Evolutionary conservation across 177 flowering plant genomes (phyloP), one percentile per base, ranked within the genome.

Genomic region (Vitis hybrid): DNA sequence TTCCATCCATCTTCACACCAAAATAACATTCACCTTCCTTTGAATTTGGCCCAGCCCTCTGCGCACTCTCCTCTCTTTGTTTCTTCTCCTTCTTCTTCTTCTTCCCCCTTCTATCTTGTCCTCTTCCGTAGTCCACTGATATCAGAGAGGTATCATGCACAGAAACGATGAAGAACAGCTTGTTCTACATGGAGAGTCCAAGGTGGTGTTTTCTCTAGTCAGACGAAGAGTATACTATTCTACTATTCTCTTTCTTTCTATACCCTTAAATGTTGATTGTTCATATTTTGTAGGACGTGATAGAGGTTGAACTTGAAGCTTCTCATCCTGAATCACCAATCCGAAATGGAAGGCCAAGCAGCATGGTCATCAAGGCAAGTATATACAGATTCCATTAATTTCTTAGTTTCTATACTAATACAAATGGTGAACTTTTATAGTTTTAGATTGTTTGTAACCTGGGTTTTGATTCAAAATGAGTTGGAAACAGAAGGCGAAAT

Each of bases 361-460:
- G 91, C 69, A 88, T 88, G 91, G 84, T 88, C 32, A 62, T 88
- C 1, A 84, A 86, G 88, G 91, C 79, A 76, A 74, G 4, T 52
- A 40, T 16, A 52, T 52, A 57, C 10, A 32, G 21, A 15, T 16
- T 6, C 11, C 19, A 2, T 12, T n/a, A 48, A 50, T 50, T 16
- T 9, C 56, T 35, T 35, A 1, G 7, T 35, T 35, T 35, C 46
- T 35, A 35, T 35, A 5, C 46, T 6, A 35, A 35, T 6, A 35
- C 5, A 35, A 35, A 35, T 35, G 46, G 46, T 35, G 7, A 35
- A 35, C 5, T 35, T 35, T 0, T 35, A 35, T 35, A 35, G 46
- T 35, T 35, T 35, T 6, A 35, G 5, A 35, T 35, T 35, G 46
- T 35, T 35, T 35, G 46, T 6, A 6, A 35, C 46, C 7, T 6